Percentiles rank a stretch among this genome's conserved stretches.
Conservation (phyloP, 352 stramenopile species). For the Peronospora tabacina region DNA sequence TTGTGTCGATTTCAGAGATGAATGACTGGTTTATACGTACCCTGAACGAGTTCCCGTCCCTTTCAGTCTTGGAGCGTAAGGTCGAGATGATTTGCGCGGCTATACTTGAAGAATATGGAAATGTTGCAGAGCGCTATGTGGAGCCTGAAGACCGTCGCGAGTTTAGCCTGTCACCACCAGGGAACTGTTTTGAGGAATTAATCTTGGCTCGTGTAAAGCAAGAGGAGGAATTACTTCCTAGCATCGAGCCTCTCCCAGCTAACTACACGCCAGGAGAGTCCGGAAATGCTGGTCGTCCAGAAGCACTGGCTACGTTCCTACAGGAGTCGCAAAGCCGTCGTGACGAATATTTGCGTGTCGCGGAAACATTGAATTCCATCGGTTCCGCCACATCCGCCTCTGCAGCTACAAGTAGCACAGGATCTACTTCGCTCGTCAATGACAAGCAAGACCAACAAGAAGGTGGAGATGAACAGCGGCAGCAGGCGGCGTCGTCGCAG, state of each 20-base stretch:
- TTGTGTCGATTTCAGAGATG: conserved; percentile 36
- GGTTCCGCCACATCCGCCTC: conserved; percentile 2
- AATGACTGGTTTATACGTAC: conserved; percentile 57
- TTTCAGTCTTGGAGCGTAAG: conserved; percentile 66
- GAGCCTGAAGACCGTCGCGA: conserved; percentile 49
- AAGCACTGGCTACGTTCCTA: conserved; percentile 23
- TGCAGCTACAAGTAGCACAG: neutral
- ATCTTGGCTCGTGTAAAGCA: conserved; percentile 33
- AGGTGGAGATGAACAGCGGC: conserved; percentile 9
- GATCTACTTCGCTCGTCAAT: conserved; percentile 7
- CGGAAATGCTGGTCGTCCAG: conserved; percentile 7
- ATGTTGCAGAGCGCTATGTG: conserved; percentile 31
- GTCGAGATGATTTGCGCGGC: conserved; percentile 52
- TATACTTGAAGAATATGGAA: conserved; percentile 19
- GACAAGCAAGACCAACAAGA: conserved; percentile 9
- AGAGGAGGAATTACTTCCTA: conserved; percentile 31
- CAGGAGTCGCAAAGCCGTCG: conserved; percentile 33
- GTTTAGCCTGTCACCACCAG: conserved; percentile 52
- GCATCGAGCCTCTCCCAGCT: conserved; percentile 11
- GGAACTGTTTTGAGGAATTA: conserved; percentile 51
- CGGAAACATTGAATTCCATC: conserved; percentile 25
- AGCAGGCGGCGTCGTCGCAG: conserved; percentile 31
- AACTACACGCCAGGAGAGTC: neutral
- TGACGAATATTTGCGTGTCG: conserved; percentile 38
- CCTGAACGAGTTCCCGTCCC: conserved; percentile 67